Conservation (phyloP, 2,329 filamentous ascomycete genomes). For the Paracamarosporium sp. region DNA sequence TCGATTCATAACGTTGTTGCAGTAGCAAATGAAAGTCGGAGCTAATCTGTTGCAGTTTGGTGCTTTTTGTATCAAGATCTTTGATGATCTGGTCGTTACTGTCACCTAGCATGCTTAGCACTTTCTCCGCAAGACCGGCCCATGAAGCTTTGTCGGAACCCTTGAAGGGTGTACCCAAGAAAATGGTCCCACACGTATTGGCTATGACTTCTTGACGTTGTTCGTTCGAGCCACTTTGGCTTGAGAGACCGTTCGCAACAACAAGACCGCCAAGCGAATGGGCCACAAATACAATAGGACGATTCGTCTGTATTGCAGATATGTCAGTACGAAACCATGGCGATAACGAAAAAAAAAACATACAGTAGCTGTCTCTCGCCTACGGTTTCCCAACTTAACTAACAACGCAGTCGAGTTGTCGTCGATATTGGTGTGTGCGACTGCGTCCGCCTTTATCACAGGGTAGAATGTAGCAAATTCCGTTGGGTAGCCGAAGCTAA, state of each 20-base stretch:
- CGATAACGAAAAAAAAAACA: not conserved
- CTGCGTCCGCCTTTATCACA: not conserved
- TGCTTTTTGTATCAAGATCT: not conserved
- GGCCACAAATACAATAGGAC: conserved; percentile 8
- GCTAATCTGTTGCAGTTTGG: conserved; percentile 4
- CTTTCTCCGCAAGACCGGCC: conserved; percentile 1
- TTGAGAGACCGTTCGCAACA: conserved; percentile 4
- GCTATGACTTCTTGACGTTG: conserved; percentile 7
- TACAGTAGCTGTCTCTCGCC: conserved; percentile 5
- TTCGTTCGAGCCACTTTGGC: conserved; percentile 3
- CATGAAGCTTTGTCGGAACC: conserved; percentile 6
- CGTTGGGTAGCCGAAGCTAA: conserved; percentile 4
- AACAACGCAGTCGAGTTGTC: conserved; percentile 6
- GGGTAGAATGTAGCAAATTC: conserved; percentile 7
- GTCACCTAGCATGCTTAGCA: conserved; percentile 4
- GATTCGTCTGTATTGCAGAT: not conserved
- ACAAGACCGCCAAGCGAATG: conserved; percentile 10
- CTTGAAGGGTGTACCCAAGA: conserved; percentile 6
- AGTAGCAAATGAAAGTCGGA: conserved; percentile 6
- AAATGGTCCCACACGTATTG: conserved; percentile 5
- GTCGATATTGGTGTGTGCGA: not conserved
- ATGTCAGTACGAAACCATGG: not conserved
- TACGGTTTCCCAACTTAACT: not conserved
- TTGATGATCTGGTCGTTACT: conserved; percentile 9
- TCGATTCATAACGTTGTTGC: not conserved